Conservation (phyloP, 345 rosid species). For the Turnera subulata region DNA sequence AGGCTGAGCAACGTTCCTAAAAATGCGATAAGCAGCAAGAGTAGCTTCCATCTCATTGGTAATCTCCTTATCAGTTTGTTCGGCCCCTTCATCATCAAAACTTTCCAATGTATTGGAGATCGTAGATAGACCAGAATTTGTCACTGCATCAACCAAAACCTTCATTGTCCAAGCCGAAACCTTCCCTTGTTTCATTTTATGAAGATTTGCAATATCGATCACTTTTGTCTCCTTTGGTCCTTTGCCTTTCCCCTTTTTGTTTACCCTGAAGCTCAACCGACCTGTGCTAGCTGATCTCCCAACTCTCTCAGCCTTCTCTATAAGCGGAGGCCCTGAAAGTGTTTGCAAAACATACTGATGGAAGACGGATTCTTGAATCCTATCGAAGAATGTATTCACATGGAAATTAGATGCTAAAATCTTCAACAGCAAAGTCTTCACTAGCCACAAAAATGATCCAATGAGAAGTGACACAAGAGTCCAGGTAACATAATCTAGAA, state of each 20-base stretch:
- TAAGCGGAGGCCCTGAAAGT: constrained; percentile 67
- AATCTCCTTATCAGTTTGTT: constrained; percentile 50
- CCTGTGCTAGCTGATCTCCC: constrained; percentile 44
- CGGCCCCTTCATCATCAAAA: constrained; percentile 28
- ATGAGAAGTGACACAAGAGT: constrained; percentile 54
- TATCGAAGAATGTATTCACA: constrained; percentile 71
- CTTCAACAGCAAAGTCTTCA: constrained; percentile 68
- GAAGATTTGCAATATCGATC: constrained; percentile 72
- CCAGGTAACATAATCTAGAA: constrained; percentile 54
- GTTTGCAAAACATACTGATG: constrained; percentile 77
- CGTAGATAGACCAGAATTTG: constrained; percentile 59
- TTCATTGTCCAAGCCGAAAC: constrained; percentile 95
- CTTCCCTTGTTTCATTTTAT: constrained; percentile 72
- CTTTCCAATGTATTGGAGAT: constrained; percentile 63
- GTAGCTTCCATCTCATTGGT: constrained; percentile 79
- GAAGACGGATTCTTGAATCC: constrained; percentile 85
- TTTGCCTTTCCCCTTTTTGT: constrained; percentile 38
- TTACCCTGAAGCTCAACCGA: constrained; percentile 47
- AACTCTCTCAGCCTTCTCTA: constrained; percentile 59
- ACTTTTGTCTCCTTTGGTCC: constrained; percentile 40
- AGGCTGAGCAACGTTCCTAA: constrained; percentile 48
- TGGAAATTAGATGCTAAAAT: constrained; percentile 83
- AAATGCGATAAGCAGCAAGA: constrained; percentile 62
- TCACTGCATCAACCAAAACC: constrained; percentile 68
- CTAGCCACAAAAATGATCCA: constrained; percentile 60